Evolutionary conservation across 805 yeast species (phyloP).

Genomic region (Candida tallmaniae): DNA sequence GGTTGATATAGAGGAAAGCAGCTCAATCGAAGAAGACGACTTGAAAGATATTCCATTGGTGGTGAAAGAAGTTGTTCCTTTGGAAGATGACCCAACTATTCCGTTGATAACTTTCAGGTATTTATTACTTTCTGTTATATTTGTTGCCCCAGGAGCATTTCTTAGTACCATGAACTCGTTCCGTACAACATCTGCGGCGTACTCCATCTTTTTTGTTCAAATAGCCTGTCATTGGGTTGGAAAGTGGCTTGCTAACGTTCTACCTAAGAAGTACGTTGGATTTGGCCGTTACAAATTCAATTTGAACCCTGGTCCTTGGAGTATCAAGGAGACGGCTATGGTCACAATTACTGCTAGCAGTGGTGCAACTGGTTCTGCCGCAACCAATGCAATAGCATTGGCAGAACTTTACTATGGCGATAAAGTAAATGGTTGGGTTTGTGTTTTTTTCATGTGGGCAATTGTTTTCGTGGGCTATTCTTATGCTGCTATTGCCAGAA

Average conservation of each 20-base stretch:
- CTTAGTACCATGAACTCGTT: constrained; percentile 39
- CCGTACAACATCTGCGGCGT: constrained; percentile 45
- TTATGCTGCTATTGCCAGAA: constrained; percentile 47
- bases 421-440: constrained; percentile 30
- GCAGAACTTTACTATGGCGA: constrained; percentile 42
- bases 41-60: constrained; percentile 24
- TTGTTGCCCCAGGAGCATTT: constrained; percentile 40
- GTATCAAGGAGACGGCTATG: constrained; percentile 50
- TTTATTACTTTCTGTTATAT: constrained; percentile 27
- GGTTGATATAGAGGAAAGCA: too few species aligned
- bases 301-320: constrained; percentile 54
- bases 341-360: constrained; percentile 49
- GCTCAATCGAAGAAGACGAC: constrained; percentile 17
- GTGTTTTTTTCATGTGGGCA: constrained; percentile 45
- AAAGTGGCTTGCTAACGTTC: constrained; percentile 36
- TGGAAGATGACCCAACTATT: constrained; percentile 35
- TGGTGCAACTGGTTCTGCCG: constrained; percentile 50
- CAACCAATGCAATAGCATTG: constrained; percentile 43
- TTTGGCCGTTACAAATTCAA: constrained; percentile 18
- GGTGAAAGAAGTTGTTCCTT: constrained; percentile 33
- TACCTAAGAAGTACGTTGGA: constrained; percentile 28
- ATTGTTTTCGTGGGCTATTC: constrained; percentile 52
- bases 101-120: constrained; percentile 37
- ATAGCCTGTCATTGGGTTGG: constrained; percentile 46
- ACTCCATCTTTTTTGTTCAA: constrained; percentile 49